Conservation (phyloP, 176 grass and related monocot genomes). For the Metroxylon sagu region DNA sequence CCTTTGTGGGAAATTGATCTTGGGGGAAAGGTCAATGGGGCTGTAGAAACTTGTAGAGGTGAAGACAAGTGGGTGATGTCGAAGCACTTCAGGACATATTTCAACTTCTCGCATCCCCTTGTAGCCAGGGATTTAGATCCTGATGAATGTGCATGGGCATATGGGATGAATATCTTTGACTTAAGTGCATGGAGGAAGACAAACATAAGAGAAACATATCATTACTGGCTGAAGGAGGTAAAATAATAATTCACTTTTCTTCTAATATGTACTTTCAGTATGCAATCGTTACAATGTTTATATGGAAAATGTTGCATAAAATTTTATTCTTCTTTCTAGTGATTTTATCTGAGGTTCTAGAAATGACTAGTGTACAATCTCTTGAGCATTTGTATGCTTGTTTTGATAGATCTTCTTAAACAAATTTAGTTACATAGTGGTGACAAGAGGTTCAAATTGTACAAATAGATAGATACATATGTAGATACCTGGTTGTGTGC, state of each 20-base stretch:
- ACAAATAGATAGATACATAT: too few relatives aligned
- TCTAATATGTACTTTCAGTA: background rate
- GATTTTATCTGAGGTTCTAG: too few relatives aligned
- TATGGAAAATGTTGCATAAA: too few relatives aligned
- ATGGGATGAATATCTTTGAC: conserved; percentile 92
- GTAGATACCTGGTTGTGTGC: too few relatives aligned
- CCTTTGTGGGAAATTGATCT: conserved; percentile 73
- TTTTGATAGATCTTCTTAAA: too few relatives aligned
- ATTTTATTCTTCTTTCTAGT: too few relatives aligned
- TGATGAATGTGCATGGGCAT: conserved; percentile 89
- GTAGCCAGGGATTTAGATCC: conserved; percentile 69
- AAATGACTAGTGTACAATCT: too few relatives aligned
- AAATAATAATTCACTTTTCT: background rate
- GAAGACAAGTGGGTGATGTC: conserved; percentile 92
- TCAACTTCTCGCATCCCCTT: conserved; percentile 83
- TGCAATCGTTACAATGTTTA: too few relatives aligned
- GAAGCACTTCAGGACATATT: conserved; percentile 85
- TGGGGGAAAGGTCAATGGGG: conserved; percentile 80
- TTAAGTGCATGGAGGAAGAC: conserved; percentile 73
- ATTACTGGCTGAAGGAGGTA: conserved; percentile 96
- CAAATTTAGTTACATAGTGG: too few relatives aligned
- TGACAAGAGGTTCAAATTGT: too few relatives aligned
- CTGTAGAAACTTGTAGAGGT: conserved; percentile 80
- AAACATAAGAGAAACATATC: conserved; percentile 78
- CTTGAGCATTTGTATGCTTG: too few relatives aligned